Conservation (phyloP, 2,329 filamentous ascomycete species). For the Xylariomycetidae sp. region DNA sequence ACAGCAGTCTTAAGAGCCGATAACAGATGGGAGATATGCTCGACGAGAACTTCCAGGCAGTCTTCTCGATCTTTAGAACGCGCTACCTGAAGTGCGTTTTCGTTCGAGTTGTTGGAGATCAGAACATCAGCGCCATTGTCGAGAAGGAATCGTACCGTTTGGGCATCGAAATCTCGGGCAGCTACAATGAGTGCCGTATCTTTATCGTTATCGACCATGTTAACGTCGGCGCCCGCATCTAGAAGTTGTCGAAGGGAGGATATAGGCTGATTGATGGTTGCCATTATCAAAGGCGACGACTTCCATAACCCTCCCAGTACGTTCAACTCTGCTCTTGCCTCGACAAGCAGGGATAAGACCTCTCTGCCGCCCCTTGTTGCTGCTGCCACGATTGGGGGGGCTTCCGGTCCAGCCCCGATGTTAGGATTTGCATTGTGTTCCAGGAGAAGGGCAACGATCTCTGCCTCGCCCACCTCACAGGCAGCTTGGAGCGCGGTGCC, state of each 20-base stretch:
- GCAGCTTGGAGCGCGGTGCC: slow-evolving; percentile 36
- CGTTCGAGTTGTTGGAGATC: slow-evolving; percentile 22
- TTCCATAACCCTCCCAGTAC: slow-evolving; percentile 28
- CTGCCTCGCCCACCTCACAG: slow-evolving; percentile 26
- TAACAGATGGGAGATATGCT: slow-evolving; percentile 25
- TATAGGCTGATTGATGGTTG: slow-evolving; percentile 27
- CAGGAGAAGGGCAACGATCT: slow-evolving; percentile 32
- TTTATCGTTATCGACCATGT: slow-evolving; percentile 27
- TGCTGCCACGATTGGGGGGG: slow-evolving; percentile 32
- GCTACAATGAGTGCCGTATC: slow-evolving; percentile 34
- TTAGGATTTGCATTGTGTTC: slow-evolving; percentile 32
- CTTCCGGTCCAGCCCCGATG: slow-evolving; percentile 26
- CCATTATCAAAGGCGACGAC: slow-evolving; percentile 32
- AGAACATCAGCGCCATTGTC: slow-evolving; percentile 30
- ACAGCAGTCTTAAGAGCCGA: slow-evolving; percentile 24
- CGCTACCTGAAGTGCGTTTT: slow-evolving; percentile 27
- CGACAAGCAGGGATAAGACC: slow-evolving; percentile 30
- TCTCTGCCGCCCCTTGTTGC: slow-evolving; percentile 26
- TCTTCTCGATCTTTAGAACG: slow-evolving; percentile 17
- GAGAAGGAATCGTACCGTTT: slow-evolving; percentile 28
- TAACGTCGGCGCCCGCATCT: slow-evolving; percentile 32
- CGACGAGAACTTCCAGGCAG: slow-evolving; percentile 24
- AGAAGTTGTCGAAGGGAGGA: slow-evolving; percentile 27
- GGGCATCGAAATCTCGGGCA: slow-evolving; percentile 25
- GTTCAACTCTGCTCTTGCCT: slow-evolving; percentile 29